A percentile compares a stretch with the other conserved stretches of the same genome.
These are phyloP conservation scores for Acrocalymma vagum DNA, from an alignment of 2,329 filamentous ascomycete species.

Conservation along the genomic window DNA sequence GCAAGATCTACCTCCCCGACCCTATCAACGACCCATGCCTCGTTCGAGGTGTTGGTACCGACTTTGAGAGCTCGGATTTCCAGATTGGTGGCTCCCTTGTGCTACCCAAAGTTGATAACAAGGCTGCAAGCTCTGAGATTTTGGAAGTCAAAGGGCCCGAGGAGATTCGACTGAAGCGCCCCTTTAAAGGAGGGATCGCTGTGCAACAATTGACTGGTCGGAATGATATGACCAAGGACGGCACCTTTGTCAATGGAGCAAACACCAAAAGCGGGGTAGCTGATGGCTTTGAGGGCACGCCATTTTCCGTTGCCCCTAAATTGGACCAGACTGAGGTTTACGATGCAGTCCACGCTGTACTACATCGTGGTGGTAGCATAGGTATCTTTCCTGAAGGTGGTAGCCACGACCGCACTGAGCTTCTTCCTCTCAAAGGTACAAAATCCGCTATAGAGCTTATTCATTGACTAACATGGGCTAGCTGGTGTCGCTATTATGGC, in stretches of 20 bases:
- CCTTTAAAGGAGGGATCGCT: constrained; percentile 80
- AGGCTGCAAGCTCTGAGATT: constrained; percentile 84
- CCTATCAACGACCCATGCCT: constrained; percentile 84
- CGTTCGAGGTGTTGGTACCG: constrained; percentile 79
- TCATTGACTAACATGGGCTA: constrained; percentile 38
- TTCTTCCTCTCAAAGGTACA: constrained; percentile 79
- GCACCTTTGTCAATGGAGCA: constrained; percentile 65
- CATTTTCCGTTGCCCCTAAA: constrained; percentile 89
- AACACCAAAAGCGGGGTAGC: constrained; percentile 61
- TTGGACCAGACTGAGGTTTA: constrained; percentile 95
- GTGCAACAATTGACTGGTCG: constrained; percentile 84
- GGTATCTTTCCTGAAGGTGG: constrained; percentile 98
- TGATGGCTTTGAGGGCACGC: constrained; percentile 74
- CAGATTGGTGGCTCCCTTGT: constrained; percentile 79
- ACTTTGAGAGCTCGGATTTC: constrained; percentile 71
- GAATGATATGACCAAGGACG: constrained; percentile 73
- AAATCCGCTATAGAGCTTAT: background rate
- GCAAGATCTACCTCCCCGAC: constrained; percentile 88
- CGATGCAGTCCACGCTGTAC: constrained; percentile 85
- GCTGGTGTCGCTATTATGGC: constrained; percentile 99
- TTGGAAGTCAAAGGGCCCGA: constrained; percentile 80
- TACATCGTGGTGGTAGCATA: constrained; percentile 85
- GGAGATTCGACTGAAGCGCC: constrained; percentile 85
- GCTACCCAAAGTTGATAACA: constrained; percentile 83
- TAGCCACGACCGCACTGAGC: constrained; percentile 91